Evolutionary conservation across 1,284 basidiomycete genomes (phyloP).

Genomic region (Boletus calvinii): DNA sequence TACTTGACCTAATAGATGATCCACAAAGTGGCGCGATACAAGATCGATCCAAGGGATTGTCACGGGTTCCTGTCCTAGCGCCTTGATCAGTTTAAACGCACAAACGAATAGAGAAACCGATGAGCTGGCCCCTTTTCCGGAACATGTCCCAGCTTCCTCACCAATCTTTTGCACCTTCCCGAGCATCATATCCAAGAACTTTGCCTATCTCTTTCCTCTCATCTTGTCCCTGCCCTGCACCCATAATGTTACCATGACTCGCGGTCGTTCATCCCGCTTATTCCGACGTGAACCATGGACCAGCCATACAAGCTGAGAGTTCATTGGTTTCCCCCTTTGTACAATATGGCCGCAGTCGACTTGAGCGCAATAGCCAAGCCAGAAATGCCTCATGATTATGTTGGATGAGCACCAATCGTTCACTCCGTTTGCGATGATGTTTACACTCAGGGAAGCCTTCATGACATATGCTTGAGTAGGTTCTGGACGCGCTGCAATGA

Average conservation of each 20-base stretch:
- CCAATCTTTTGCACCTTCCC: constrained; percentile 41
- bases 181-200: constrained; percentile 41
- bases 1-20: neutral
- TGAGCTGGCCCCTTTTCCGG: constrained; percentile 26
- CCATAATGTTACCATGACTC: constrained; percentile 14
- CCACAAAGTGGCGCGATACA: neutral
- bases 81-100: neutral
- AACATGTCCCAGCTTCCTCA: constrained; percentile 41
- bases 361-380: constrained; percentile 50
- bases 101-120: neutral
- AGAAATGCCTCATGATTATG: constrained; percentile 26
- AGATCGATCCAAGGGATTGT: neutral
- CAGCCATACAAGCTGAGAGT: constrained; percentile 17
- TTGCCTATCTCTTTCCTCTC: constrained; percentile 39
- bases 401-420: neutral
- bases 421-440: no score
- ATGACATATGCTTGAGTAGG: constrained; percentile 6
- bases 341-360: constrained; percentile 21
- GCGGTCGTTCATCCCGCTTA: constrained; percentile 15
- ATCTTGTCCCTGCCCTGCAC: constrained; percentile 31
- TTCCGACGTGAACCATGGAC: constrained; percentile 16
- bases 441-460: constrained; percentile 31
- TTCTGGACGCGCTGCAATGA: no score
- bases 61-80: neutral
- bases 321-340: neutral